phyloP scores from a whole-genome alignment of 73 alveolate genomes.

The Stentor coeruleus region DNA sequence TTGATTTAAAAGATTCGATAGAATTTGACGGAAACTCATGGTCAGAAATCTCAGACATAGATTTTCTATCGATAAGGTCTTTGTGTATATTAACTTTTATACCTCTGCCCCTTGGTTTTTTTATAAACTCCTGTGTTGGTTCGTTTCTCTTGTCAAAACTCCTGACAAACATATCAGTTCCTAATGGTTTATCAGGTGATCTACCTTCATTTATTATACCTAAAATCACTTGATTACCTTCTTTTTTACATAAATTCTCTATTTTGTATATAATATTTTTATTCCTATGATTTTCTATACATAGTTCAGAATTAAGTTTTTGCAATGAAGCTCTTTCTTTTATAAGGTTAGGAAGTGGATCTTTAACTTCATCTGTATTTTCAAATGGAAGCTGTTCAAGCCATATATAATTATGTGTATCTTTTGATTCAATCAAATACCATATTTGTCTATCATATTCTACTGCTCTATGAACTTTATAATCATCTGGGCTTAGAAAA shows the following conservation, averaged over 20 bases:
- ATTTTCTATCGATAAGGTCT: neutral
- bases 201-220: neutral
- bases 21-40: no score
- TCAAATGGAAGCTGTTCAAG: neutral
- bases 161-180: neutral
- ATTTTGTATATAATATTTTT: no score
- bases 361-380: neutral
- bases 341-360: neutral
- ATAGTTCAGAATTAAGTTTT: neutral
- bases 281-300: neutral
- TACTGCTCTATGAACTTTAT: neutral
- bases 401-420: neutral
- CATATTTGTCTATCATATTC: neutral
- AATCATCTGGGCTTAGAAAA: neutral
- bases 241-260: neutral
- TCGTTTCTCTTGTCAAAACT: neutral
- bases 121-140: neutral
- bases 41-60: neutral
- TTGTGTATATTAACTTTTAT: no score
- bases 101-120: neutral
- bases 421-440: neutral
- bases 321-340: neutral
- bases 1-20: neutral
- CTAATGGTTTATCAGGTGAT: no score
- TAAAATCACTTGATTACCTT: no score